Percentiles rank a stretch among this genome's conserved stretches.
Evolutionary conservation across 2,329 filamentous ascomycete species (phyloP).

Genomic region (Lecanicillium sp.): DNA sequence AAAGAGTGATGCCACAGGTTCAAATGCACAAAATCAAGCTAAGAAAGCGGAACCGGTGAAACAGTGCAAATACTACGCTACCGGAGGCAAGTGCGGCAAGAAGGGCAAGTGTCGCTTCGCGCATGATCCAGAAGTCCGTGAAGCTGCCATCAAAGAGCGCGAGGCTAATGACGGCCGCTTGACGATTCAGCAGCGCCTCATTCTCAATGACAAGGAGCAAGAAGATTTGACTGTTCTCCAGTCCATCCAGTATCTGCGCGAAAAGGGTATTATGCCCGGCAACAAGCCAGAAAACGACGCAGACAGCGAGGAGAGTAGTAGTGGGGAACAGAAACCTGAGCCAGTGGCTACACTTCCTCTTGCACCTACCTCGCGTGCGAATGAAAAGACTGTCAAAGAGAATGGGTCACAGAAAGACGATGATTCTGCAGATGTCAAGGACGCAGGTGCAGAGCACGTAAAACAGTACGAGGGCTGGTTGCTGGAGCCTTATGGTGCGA

Average conservation of each 20-base stretch:
- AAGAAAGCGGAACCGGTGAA: constrained; percentile 53
- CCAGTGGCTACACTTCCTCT: constrained; percentile 5
- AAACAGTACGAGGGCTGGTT: constrained; percentile 30
- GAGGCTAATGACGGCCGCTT: constrained; percentile 57
- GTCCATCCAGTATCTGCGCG: constrained; percentile 56
- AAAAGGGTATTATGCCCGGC: constrained; percentile 41
- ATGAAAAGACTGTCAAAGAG: too few species aligned
- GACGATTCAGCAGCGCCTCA: constrained; percentile 57
- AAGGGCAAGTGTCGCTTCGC: constrained; percentile 70
- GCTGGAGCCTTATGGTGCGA: constrained; percentile 26
- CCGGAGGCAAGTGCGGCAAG: constrained; percentile 60
- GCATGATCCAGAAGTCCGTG: constrained; percentile 55
- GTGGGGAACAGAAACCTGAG: too few species aligned
- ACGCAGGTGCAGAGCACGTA: constrained; percentile 17
- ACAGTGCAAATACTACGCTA: constrained; percentile 65
- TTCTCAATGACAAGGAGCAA: constrained; percentile 60
- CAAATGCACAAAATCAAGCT: constrained; percentile 34
- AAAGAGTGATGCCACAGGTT: constrained; percentile 20
- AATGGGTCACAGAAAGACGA: constrained; percentile 15
- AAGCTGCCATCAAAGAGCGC: constrained; percentile 54
- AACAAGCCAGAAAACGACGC: constrained; percentile 10
- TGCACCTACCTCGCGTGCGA: constrained; percentile 6
- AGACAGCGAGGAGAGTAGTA: constrained; percentile 7
- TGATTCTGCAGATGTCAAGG: constrained; percentile 17
- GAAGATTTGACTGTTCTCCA: constrained; percentile 58